Evolutionary conservation across 1,284 basidiomycete genomes (phyloP).

Genomic region (Mixia osmundae): DNA sequence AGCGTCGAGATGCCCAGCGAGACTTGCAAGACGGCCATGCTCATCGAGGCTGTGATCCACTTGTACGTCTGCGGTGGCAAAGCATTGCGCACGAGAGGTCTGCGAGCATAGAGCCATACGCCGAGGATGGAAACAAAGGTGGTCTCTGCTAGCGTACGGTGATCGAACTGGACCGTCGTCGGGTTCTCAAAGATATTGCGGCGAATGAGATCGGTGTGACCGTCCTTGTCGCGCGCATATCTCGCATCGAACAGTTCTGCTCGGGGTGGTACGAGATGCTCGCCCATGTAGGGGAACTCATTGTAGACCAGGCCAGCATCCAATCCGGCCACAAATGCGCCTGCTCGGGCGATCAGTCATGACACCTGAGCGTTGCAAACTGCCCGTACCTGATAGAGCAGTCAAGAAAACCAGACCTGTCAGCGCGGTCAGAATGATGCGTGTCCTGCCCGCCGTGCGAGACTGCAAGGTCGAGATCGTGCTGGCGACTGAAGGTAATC

Average conservation of each 20-base stretch:
- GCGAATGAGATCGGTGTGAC: conserved; percentile 60
- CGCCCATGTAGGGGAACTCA: conserved; percentile 95
- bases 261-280: conserved; percentile 51
- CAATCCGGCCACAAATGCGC: conserved; percentile 64
- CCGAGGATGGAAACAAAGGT: conserved; percentile 46
- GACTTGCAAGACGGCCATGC: conserved; percentile 66
- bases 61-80: conserved; percentile 41
- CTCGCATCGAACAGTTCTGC: conserved; percentile 59
- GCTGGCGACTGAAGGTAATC: conserved; percentile 15
- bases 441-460: conserved; percentile 36
- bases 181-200: conserved; percentile 92
- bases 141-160: conserved; percentile 63
- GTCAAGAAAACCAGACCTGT: conserved; percentile 65
- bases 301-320: conserved; percentile 94
- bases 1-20: conserved; percentile 75
- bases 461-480: conserved; percentile 29
- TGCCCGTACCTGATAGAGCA: conserved; percentile 54
- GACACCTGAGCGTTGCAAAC: background rate
- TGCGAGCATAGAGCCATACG: conserved; percentile 32
- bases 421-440: conserved; percentile 35
- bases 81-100: conserved; percentile 31
- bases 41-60: conserved; percentile 44
- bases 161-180: conserved; percentile 90
- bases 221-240: conserved; percentile 43
- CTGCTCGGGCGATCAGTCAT: conserved; percentile 42